Base-by-base conservation (phyloP, 1,139 yeast species). In the Diutina sp. region DNA sequence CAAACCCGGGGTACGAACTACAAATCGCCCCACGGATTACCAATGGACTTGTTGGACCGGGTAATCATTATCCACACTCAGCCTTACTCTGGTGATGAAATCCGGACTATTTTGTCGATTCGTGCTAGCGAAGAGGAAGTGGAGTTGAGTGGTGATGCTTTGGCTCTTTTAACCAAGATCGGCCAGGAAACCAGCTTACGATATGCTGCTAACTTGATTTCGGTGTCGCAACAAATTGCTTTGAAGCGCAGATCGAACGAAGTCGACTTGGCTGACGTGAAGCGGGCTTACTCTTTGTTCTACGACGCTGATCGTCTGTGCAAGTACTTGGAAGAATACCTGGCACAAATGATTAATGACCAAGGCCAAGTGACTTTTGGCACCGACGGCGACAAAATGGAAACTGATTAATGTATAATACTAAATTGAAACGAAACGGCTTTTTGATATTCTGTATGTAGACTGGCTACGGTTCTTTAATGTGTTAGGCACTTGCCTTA, bases 61-160 rank as follows among this genome's bases (percentile, higher is more conserved):
- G 83, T 95, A 47, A 90, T 95, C 63, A 93, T 95, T 60, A 90
- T 95, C 62, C 90, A 95, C 65, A 95, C 99, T 1, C 74, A 80
- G 38, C 74, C 80, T 51, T 95, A 95, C 72, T 76, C 78, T 57
- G 84, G 83, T 58, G 91, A 87, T 56, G 99, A 95, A 69, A 87
- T 93, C 65, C 79, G 85, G 65, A 84, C 93, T 58, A 95, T 95
- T 64, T 74, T 95, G 61, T 80, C 89, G 30, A 93, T 93, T 62
- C 82, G 99, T 67, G 90, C 97, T n/a, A 87, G 84, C 64, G 99
- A 93, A 69, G 99, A 95, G 71, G 99, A 93, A 70, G 95, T 89
- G 54, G 97, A 90, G 63, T 76, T 93, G 61, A 72, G 84, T 30
- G 77, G 80, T 5, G 97, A 91, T 68, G 97, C 97, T 0, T 77